phyloP scores from a whole-genome alignment of 2,329 filamentous ascomycete species.

The Arthrocladium fulminans region DNA sequence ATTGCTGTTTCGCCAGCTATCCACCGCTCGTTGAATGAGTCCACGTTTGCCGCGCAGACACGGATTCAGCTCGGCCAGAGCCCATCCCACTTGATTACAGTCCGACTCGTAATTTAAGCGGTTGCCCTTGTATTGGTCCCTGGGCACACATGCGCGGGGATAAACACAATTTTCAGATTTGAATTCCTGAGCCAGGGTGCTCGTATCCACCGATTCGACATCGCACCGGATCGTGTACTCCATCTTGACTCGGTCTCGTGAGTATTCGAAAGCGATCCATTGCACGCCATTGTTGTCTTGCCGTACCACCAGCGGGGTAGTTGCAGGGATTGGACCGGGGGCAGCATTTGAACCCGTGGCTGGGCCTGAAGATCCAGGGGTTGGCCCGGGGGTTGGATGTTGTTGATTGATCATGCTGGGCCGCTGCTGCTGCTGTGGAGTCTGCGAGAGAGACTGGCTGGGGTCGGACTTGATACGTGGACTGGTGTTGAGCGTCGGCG shows the following conservation, averaged over 20 bases:
- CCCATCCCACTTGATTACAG: constrained; percentile 99
- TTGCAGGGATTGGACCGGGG: constrained; percentile 91
- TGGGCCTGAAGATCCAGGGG: constrained; percentile 48
- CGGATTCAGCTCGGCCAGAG: constrained; percentile 83
- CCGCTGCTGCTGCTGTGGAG: constrained; percentile 29
- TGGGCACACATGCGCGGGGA: constrained; percentile 84
- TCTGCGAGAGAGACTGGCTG: constrained; percentile 21
- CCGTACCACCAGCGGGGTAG: constrained; percentile 83
- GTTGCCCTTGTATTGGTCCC: constrained; percentile 95
- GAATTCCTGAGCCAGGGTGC: constrained; percentile 76
- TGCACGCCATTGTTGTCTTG: constrained; percentile 96
- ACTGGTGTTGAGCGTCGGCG: constrained; percentile 54
- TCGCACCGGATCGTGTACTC: constrained; percentile 98
- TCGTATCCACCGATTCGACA: constrained; percentile 90
- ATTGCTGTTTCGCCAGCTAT: constrained; percentile 99
- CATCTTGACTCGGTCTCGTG: constrained; percentile 95
- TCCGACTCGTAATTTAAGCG: constrained; percentile 94
- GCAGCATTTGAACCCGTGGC: constrained; percentile 62
- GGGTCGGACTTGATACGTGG: constrained; percentile 33
- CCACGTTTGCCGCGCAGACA: constrained; percentile 87
- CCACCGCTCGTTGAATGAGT: constrained; percentile 90
- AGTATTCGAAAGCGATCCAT: constrained; percentile 99
- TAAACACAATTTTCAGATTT: constrained; percentile 99
- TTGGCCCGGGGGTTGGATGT: constrained; percentile 18
- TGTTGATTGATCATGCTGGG: constrained; percentile 41